Evolutionary conservation across 768 basidiomycete species (phyloP), one percentile per base, ranked within the genome.

Genomic region (Agrocybe praecox): DNA sequence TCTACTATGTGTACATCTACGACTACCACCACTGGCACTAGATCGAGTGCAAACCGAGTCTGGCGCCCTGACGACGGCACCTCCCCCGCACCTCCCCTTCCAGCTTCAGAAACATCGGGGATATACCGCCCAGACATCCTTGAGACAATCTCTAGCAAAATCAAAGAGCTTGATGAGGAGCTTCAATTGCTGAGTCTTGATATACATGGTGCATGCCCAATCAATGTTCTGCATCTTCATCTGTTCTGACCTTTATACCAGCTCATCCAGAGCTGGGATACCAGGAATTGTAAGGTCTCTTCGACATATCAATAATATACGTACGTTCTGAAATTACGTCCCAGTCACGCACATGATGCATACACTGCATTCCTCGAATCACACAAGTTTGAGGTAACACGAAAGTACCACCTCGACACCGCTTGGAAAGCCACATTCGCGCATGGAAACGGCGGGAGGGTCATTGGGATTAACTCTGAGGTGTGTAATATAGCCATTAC

Each of bases 401-500:
- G 72, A 46, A 80, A 89, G 46, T 81, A 86, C 62, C 78, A 80
- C 47, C 74, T 93, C 19, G 77, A 83, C 17, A 93, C 91, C 0
- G 91, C 89, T 6, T 92, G 91, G 91, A 72, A 78, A 21, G 92
- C 92, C 0, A 80, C 77, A 1, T 92, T 83, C 61, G 72, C 78
- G 12, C 78, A 86, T 58, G 87, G 89, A 6, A 69, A 72, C 24
- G 90, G 88, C 6, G 90, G 89, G 6, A 80, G 84, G 50, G 85
- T 82, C 0, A 81, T 93, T 26, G 91, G 91, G 0, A 74, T 94
- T 53, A 93, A 94, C 68, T 92, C 90, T 11, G 92, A 93, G 71
- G 80, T 84, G 69, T 9, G 36, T 67, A 68, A 40, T 40, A 3
- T n/a, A 40, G 14, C 14, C n/a, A 14, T 14, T n/a, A 12, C 36